Conservation (phyloP, 2,329 filamentous ascomycete species). For the Capronia americana region DNA sequence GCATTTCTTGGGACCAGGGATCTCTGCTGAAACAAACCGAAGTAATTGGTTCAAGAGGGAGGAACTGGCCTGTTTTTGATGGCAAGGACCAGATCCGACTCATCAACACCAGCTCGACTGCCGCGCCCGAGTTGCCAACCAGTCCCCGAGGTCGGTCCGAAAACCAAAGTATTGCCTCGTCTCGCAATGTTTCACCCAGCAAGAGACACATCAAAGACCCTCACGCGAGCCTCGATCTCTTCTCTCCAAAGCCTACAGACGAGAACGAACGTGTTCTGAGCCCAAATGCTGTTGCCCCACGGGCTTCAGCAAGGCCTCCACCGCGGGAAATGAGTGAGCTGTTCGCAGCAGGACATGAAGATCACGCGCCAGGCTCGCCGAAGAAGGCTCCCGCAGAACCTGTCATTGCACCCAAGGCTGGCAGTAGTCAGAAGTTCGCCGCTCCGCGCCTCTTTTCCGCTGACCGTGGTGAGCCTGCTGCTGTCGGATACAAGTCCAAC, state of each 20-base stretch:
- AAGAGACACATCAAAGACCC: constrained; percentile 54
- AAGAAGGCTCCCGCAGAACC: constrained; percentile 38
- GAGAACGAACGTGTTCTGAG: constrained; percentile 45
- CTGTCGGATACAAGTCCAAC: constrained; percentile 65
- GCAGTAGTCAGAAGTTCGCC: constrained; percentile 55
- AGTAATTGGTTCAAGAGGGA: constrained; percentile 85
- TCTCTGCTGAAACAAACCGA: constrained; percentile 91
- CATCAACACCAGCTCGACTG: constrained; percentile 64
- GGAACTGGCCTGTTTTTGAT: constrained; percentile 94
- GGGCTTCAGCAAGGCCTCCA: constrained; percentile 73
- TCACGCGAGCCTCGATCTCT: constrained; percentile 45
- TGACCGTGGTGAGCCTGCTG: constrained; percentile 58
- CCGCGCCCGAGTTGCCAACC: constrained; percentile 37
- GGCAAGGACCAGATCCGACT: constrained; percentile 81
- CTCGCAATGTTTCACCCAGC: constrained; percentile 44
- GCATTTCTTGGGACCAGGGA: constrained; percentile 93
- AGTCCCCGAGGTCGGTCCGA: constrained; percentile 36
- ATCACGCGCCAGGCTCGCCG: constrained; percentile 42
- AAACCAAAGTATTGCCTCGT: constrained; percentile 28
- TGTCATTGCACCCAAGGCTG: constrained; percentile 54
- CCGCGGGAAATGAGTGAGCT: constrained; percentile 74
- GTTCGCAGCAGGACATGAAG: constrained; percentile 58
- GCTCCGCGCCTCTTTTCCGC: constrained; percentile 63
- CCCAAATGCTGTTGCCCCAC: constrained; percentile 70
- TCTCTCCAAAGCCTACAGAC: constrained; percentile 30